A percentile compares a stretch with the other conserved stretches of the same genome.
Evolutionary conservation across 495 filamentous ascomycete species (phyloP).

Genomic region (Annulohypoxylon maeteangense): DNA sequence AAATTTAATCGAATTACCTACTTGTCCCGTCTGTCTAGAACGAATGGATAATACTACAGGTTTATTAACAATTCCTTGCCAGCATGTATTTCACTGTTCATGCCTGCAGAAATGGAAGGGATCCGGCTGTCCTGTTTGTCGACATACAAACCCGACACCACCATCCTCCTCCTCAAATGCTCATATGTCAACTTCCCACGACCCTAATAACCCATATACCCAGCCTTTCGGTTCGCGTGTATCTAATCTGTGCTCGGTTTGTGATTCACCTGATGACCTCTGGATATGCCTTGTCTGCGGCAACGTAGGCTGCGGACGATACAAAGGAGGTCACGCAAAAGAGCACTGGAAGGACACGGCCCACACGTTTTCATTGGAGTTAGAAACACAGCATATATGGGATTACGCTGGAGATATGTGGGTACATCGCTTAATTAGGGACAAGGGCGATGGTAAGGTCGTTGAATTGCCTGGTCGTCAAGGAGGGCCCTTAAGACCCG

Average conservation of each 20-base stretch:
- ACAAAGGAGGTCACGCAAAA: slow-evolving; percentile 93
- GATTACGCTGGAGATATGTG: slow-evolving; percentile 95
- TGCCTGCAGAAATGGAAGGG: slow-evolving; percentile 98
- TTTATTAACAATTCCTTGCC: slow-evolving; percentile 93
- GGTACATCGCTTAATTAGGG: slow-evolving; percentile 93
- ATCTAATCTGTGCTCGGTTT: slow-evolving; percentile 72
- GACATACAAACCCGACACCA: slow-evolving; percentile 71
- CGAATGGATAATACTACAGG: slow-evolving; percentile 98
- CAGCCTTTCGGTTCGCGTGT: slow-evolving; percentile 62
- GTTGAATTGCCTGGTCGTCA: slow-evolving; percentile 75
- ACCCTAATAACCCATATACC: slow-evolving; percentile 54
- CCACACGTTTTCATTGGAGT: slow-evolving; percentile 92
- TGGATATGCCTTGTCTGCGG: slow-evolving; percentile 97
- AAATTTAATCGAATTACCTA: slow-evolving; percentile 88
- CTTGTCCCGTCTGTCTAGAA: slow-evolving; percentile 95
- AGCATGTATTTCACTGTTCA: slow-evolving; percentile 97
- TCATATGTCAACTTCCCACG: slow-evolving; percentile 39
- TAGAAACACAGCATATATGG: slow-evolving; percentile 94
- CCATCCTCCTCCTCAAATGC: slow-evolving; percentile 37
- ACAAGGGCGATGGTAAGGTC: slow-evolving; percentile 89
- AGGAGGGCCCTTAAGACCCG: slow-evolving; percentile 35
- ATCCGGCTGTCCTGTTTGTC: slow-evolving; percentile 91
- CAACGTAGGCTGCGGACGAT: slow-evolving; percentile 90
- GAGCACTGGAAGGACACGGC: slow-evolving; percentile 89
- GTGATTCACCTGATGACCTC: slow-evolving; percentile 80